phyloP scores from a whole-genome alignment of 495 filamentous ascomycete species.

The Aspergillus wentii region DNA sequence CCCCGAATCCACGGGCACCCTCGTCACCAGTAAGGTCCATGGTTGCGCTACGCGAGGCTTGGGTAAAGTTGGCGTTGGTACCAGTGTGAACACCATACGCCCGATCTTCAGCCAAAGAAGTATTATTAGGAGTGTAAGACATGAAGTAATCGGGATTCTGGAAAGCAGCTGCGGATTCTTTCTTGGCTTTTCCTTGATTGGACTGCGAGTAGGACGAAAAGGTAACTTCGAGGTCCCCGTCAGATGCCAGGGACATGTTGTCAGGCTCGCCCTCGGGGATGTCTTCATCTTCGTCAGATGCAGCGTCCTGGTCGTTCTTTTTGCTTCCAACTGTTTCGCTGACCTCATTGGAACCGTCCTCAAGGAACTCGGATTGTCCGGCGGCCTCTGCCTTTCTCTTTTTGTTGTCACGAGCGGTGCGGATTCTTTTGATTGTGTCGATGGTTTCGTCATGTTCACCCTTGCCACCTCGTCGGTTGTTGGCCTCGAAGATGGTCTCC shows the following conservation, averaged over 20 bases:
- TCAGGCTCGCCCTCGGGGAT: conserved; percentile 39
- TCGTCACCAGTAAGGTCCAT: conserved; percentile 92
- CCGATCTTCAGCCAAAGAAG: conserved; percentile 76
- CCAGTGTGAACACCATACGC: conserved; percentile 90
- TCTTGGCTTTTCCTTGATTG: conserved; percentile 27
- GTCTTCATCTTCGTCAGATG: conserved; percentile 23
- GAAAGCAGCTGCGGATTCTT: conserved; percentile 45
- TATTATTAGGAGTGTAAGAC: conserved; percentile 78
- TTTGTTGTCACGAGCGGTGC: conserved; percentile 47
- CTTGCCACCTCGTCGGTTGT: conserved; percentile 59
- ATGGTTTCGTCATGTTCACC: conserved; percentile 58
- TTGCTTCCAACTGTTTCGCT: conserved; percentile 28
- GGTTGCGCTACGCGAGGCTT: conserved; percentile 72
- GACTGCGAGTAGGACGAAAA: conserved; percentile 57
- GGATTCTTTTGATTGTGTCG: conserved; percentile 71
- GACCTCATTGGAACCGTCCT: conserved; percentile 21
- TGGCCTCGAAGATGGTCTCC: conserved; percentile 93
- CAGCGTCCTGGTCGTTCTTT: conserved; percentile 24
- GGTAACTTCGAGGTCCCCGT: conserved; percentile 77
- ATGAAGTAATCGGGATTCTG: conserved; percentile 90
- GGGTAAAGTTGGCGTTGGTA: conserved; percentile 67
- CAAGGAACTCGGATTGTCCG: conserved; percentile 20
- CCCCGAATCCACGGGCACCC: conserved; percentile 66
- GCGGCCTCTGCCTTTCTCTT: conserved; percentile 31
- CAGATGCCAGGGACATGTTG: conserved; percentile 64